Evolutionary conservation across 202 grass and related monocot genomes (phyloP), one percentile per base, ranked within the genome.

Genomic region (Brachypodium distachyon): DNA sequence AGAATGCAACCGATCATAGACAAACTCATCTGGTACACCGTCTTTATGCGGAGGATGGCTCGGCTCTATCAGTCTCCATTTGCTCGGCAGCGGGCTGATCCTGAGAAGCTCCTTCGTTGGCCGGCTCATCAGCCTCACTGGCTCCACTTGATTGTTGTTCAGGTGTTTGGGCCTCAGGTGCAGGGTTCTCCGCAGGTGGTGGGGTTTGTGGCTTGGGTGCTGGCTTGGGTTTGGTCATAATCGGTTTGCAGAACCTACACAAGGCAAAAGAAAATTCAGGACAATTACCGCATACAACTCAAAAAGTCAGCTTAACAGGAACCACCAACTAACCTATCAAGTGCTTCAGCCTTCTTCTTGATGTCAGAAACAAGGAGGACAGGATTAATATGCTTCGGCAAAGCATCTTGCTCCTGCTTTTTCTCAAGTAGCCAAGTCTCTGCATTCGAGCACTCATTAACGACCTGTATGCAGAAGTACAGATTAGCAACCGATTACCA

Each of bases 191-290:
- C 5, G 87, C 47, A 44, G 81, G 72, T 6, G 92, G 91, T 2
- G 76, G 85, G 38, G 92, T 89, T 16, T 92, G 87, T 3, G 82
- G 87, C 72, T 96, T 92, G 0, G 87, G 93, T 18, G 84, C 86
- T 21, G 92, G 89, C 54, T 83, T 92, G 0, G 89, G 82, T 57
- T 90, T 96, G 22, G 82, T 92, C 87, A 96, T 92, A 67, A 92
- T 92, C 0, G 84, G 84, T 76, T 84, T 96, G 74, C 92, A 92
- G 19, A 89, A 87, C 84, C 89, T 92, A 60, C 61, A 57, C 61
- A 57, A 61, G 25, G 28, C 47, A 64, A 32, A 50, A n/a, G n/a
- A n/a, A n/a, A 17, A 39, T 61, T 18, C 13, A 34, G 31, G 7
- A 44, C 9, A 48, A 38, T 53, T 4, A 36, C 22, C 8, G 41